Evolutionary conservation across 208 protist species (phyloP), one percentile per base, ranked within the genome.

Genomic region (Crithidia acanthocephali): DNA sequence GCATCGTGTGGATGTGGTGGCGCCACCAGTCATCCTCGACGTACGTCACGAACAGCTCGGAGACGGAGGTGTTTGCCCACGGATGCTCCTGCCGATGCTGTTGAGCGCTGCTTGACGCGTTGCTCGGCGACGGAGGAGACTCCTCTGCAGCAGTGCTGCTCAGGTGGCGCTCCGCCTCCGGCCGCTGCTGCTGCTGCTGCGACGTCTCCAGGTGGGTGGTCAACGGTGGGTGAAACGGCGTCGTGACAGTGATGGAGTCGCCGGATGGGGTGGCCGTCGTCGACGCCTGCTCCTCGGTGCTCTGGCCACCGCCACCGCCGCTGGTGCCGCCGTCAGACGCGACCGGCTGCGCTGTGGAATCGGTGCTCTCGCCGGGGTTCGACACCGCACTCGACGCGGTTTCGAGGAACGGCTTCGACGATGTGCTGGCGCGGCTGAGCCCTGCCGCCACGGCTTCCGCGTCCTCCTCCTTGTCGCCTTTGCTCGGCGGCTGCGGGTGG

Each of bases 21-120:
- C 64, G 44, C 89, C 91, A 96, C 88, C 91, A 96, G 35, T 83
- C 75, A 58, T 84, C 83, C 68, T 81, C 75, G 47, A 96, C 74
- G 74, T 91, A 91, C n/a, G 53, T 52, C 45, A 84, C 58, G 30
- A 93, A 80, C 32, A 50, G 27, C 22, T 72, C 60, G 37, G 57
- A 65, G 2, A 61, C 20, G 33, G 63, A 79, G 55, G 50, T 63
- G 23, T 68, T 68, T 16, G 23, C 15, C 30, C 42, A 42, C 30
- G 18, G 28, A 44, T 23, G 60, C 2, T 32, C 4, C n/a, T 48
- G 44, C 44, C 16, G 44, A 4, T 48, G 44, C 9, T 48, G 44
- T 3, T n/a, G 13, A 15, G 6, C 16, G 16, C 9, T 22, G 18
- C 60, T 30, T 13, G 47, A 25, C 13, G 23, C 35, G 62, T 32